Percentiles rank a stretch among this genome's conserved stretches.
Evolutionary conservation across 768 basidiomycete species (phyloP).

Genomic region (Macrolepiota dolichaula): DNA sequence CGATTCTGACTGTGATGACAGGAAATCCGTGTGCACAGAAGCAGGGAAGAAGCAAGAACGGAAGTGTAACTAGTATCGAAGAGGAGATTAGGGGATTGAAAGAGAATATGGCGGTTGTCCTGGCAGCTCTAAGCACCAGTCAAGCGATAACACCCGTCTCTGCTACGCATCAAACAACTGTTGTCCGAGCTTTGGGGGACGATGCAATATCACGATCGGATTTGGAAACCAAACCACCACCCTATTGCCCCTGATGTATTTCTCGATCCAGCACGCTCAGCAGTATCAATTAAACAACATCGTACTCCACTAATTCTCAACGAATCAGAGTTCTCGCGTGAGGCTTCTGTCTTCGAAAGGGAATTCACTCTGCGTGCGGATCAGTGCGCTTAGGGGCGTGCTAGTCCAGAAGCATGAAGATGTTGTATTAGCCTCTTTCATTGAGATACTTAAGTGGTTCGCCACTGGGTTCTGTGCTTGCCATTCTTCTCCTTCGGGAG

Average conservation of each 20-base stretch:
- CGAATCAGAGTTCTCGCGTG: not conserved
- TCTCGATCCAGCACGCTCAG: not conserved
- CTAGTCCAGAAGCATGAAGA: not conserved
- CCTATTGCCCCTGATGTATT: not conserved
- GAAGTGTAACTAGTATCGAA: not conserved
- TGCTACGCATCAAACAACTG: not conserved
- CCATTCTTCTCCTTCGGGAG: not conserved
- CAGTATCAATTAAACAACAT: too few species aligned
- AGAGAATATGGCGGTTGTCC: not conserved
- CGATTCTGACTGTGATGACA: not conserved
- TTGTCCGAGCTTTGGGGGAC: not conserved
- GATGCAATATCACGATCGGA: not conserved
- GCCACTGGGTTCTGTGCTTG: not conserved
- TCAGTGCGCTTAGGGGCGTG: not conserved
- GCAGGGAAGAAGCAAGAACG: not conserved
- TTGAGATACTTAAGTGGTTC: not conserved
- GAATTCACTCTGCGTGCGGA: not conserved
- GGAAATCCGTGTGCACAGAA: not conserved
- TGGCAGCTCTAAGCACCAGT: not conserved
- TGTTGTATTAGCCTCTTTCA: not conserved
- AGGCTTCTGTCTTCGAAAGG: not conserved
- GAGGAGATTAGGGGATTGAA: not conserved
- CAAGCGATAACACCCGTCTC: not conserved
- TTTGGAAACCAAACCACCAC: not conserved
- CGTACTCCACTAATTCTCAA: not conserved